These are phyloP conservation scores for Prunus davidiana DNA, from an alignment of 306 rosid species.

Conservation along the genomic window DNA sequence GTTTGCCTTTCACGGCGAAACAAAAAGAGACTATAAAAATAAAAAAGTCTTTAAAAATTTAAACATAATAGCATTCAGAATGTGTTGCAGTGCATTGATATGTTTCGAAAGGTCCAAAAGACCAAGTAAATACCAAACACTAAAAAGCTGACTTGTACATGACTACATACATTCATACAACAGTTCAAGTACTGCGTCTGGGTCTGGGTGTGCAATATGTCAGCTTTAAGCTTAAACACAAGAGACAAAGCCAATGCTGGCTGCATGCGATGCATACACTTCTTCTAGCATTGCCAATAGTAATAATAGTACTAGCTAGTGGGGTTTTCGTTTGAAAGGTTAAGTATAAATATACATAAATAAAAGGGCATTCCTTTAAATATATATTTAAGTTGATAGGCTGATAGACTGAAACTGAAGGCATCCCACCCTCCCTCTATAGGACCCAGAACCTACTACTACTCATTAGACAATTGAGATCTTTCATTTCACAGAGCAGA, in stretches of 20 bases:
- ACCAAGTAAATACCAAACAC: background rate
- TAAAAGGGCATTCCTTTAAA: too few species aligned
- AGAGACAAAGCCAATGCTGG: constrained; percentile 6
- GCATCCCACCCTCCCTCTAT: background rate
- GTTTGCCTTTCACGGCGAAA: too few species aligned
- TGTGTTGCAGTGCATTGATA: constrained; percentile 28
- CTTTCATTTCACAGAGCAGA: constrained; percentile 14
- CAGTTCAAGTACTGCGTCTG: background rate
- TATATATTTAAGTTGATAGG: too few species aligned
- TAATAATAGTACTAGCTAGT: background rate
- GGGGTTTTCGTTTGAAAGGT: background rate
- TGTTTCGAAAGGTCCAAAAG: constrained; percentile 31
- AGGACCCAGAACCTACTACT: constrained; percentile 16
- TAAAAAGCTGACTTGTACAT: constrained; percentile 25
- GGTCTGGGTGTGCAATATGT: constrained; percentile 15
- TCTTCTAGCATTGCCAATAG: too few species aligned
- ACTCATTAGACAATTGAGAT: constrained; percentile 36
- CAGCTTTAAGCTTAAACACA: constrained; percentile 25
- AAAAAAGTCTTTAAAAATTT: background rate
- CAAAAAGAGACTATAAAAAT: background rate
- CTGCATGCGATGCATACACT: too few species aligned
- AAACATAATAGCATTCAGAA: background rate
- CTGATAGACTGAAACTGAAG: too few species aligned
- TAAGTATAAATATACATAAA: background rate
- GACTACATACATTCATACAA: constrained; percentile 4